phyloP scores from a whole-genome alignment of 2,329 filamentous ascomycete species.

The Verticillium nonalfalfae region DNA sequence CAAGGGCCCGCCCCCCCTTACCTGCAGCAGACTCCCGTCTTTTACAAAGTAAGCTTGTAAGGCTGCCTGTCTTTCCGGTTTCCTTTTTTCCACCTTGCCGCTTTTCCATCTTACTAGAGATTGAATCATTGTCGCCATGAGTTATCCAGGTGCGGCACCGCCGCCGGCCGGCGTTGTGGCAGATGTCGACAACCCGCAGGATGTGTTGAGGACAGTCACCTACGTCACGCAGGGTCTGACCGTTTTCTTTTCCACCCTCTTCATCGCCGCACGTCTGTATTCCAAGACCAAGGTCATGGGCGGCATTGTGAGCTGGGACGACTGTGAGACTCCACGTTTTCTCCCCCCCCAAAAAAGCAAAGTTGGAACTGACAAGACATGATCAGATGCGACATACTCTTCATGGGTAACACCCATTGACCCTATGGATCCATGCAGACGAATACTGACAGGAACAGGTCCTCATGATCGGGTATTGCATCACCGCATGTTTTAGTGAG shows the following conservation, averaged over 20 bases:
- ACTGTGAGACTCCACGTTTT: conserved; percentile 15
- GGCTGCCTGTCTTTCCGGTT: not conserved
- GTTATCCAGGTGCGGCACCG: conserved; percentile 5
- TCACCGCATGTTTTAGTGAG: conserved; percentile 16
- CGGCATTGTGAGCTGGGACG: conserved; percentile 14
- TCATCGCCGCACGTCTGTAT: conserved; percentile 17
- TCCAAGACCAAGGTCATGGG: conserved; percentile 14
- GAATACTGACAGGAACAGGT: conserved; percentile 10
- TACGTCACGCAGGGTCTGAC: conserved; percentile 20
- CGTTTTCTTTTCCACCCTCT: conserved; percentile 16
- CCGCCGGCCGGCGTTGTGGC: conserved; percentile 17
- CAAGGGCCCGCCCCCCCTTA: not conserved
- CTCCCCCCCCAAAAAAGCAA: rapidly evolving
- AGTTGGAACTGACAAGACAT: not conserved
- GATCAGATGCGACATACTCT: conserved; percentile 3
- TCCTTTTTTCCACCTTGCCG: not conserved
- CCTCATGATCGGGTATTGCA: conserved; percentile 20
- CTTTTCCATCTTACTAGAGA: not conserved
- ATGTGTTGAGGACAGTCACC: conserved; percentile 18
- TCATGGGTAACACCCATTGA: conserved; percentile 2
- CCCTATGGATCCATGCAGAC: too few relatives aligned
- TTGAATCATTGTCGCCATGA: not conserved
- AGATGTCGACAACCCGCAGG: conserved; percentile 17
- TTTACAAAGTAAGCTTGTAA: not conserved
- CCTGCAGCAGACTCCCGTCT: not conserved